Evolutionary conservation across 108 stramenopile genomes (phyloP).

Genomic region (Cylindrotheca closterium): DNA sequence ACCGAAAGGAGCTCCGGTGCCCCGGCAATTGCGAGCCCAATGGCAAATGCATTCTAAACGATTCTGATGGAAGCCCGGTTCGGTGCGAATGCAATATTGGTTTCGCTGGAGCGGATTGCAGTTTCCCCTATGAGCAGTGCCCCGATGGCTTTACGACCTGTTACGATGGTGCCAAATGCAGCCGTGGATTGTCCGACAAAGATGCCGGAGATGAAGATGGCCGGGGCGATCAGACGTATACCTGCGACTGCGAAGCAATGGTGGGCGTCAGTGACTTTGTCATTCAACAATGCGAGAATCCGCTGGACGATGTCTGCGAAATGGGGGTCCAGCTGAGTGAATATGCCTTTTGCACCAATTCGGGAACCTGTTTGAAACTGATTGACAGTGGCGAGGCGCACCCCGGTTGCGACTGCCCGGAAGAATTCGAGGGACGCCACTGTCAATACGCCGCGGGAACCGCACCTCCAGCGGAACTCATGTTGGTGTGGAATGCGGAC

Average conservation of each 20-base stretch:
- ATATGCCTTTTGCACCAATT: slow-evolving; percentile 67
- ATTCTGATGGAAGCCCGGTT: neutral
- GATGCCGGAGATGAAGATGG: neutral
- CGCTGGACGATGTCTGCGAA: slow-evolving; percentile 48
- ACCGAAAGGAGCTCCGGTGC: neutral
- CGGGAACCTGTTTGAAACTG: slow-evolving; percentile 41
- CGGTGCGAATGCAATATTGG: slow-evolving; percentile 12
- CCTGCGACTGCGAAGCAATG: slow-evolving; percentile 18
- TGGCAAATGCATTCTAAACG: slow-evolving; percentile 10
- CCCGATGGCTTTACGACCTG: slow-evolving; percentile 18
- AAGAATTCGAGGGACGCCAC: slow-evolving; percentile 26
- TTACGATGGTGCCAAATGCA: slow-evolving; percentile 25
- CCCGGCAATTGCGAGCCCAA: slow-evolving; percentile 3
- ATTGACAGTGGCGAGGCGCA: slow-evolving; percentile 33
- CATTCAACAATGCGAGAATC: slow-evolving; percentile 44
- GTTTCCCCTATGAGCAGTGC: slow-evolving; percentile 22
- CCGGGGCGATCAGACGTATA: neutral
- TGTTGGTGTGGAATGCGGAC: neutral
- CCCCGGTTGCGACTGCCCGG: slow-evolving; percentile 33
- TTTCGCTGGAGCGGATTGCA: slow-evolving; percentile 34
- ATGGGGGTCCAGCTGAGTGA: slow-evolving; percentile 24
- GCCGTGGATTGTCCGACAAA: neutral
- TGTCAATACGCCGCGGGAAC: slow-evolving; percentile 27
- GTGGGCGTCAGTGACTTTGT: slow-evolving; percentile 19
- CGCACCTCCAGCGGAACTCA: slow-evolving; percentile 15